These are phyloP conservation scores for Yamadazyma conglobata DNA, from an alignment of 1,139 yeast species.

Conservation along the genomic window DNA sequence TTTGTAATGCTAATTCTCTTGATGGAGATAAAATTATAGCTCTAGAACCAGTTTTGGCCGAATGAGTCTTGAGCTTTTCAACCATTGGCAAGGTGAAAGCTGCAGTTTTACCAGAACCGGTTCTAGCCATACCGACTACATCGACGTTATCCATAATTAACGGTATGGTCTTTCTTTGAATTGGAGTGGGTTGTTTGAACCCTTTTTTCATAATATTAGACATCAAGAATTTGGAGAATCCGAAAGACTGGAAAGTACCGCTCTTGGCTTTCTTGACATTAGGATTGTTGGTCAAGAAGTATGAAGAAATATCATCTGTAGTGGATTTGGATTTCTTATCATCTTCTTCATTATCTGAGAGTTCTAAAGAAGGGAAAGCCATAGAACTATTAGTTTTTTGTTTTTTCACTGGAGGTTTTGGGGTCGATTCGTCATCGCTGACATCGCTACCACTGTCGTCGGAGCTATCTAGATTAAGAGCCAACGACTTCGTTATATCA, in stretches of 20 bases:
- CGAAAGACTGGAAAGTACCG: constrained; percentile 88
- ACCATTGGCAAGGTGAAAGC: constrained; percentile 95
- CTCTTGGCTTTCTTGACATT: constrained; percentile 64
- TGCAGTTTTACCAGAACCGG: constrained; percentile 96
- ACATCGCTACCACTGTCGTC: constrained; percentile 21
- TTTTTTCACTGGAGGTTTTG: constrained; percentile 4
- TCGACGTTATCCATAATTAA: constrained; percentile 82
- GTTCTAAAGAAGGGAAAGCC: constrained; percentile 63
- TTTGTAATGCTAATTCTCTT: constrained; percentile 92
- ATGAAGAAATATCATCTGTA: constrained; percentile 24
- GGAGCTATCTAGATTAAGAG: constrained; percentile 37
- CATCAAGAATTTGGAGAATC: constrained; percentile 70
- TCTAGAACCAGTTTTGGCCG: constrained; percentile 80
- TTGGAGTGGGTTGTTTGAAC: constrained; percentile 93
- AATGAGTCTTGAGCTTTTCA: constrained; percentile 71
- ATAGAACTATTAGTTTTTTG: constrained; percentile 16
- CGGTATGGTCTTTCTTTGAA: constrained; percentile 94
- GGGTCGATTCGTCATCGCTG: constrained; percentile 24
- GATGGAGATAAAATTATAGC: constrained; percentile 87
- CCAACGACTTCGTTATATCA: constrained; percentile 68
- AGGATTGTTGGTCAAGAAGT: constrained; percentile 40
- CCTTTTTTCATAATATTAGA: constrained; percentile 80
- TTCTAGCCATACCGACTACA: constrained; percentile 98
- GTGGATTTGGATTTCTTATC: constrained; percentile 19
- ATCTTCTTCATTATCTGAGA: constrained; percentile 59